A percentile compares a stretch with the other conserved stretches of the same genome.
Evolutionary conservation across 768 basidiomycete species (phyloP).

Genomic region (Xerocomus brunneocitrinus): DNA sequence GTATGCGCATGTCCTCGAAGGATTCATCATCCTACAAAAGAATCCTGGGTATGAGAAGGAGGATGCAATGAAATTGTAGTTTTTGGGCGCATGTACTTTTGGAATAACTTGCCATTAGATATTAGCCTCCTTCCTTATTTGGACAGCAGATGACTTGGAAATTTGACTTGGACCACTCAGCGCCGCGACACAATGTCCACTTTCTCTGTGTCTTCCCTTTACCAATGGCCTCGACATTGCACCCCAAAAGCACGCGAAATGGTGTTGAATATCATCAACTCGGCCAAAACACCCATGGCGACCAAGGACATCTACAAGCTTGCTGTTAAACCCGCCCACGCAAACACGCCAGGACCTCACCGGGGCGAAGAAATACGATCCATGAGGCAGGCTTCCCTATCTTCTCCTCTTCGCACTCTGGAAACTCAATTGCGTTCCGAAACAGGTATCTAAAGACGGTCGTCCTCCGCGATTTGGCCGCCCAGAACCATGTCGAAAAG

Average conservation of each 20-base stretch:
- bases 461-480: constrained; percentile 46
- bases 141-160: not conserved
- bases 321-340: constrained; percentile 11
- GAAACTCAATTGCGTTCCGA: not conserved
- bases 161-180: not conserved
- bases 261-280: constrained; percentile 18
- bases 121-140: constrained; percentile 1
- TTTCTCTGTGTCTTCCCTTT: not conserved
- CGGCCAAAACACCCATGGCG: constrained; percentile 20
- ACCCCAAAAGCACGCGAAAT: constrained; percentile 11
- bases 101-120: no score
- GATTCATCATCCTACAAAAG: constrained; percentile 87
- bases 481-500: constrained; percentile 40
- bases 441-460: constrained; percentile 52
- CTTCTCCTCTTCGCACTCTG: not conserved
- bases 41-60: constrained; percentile 88
- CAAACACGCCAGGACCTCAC: constrained; percentile 32
- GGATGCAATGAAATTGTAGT: constrained; percentile 75
- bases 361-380: constrained; percentile 51
- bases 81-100: constrained; percentile 1
- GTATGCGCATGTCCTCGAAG: constrained; percentile 86
- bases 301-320: constrained; percentile 27
- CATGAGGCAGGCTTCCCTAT: constrained; percentile 33
- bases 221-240: not conserved
- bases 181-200: not conserved